Evolutionary conservation across 371 early-diverging fungal species (phyloP).

Genomic region (Circinella umbellata): DNA sequence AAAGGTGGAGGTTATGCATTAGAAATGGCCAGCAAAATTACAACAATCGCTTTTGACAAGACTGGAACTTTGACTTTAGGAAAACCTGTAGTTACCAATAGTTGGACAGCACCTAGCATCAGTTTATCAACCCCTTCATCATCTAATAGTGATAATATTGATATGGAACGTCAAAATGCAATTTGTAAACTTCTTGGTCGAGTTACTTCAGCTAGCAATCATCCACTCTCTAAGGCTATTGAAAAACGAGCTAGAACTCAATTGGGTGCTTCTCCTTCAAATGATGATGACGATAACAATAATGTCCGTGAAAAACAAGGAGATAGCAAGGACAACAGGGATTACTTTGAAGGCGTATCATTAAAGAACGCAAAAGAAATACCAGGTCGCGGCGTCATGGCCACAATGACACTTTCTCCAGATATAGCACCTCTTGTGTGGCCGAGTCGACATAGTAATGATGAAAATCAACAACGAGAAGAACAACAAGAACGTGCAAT

Average conservation of each 20-base stretch:
- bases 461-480: conserved; percentile 33
- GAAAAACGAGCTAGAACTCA: conserved; percentile 41
- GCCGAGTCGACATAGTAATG: conserved; percentile 14
- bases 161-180: conserved; percentile 16
- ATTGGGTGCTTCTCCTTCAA: neutral
- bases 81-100: conserved; percentile 59
- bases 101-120: conserved; percentile 27
- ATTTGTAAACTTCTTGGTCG: conserved; percentile 53
- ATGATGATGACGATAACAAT: conserved; percentile 9
- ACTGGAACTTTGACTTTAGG: conserved; percentile 84
- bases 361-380: conserved; percentile 64
- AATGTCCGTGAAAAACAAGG: neutral
- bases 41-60: conserved; percentile 94
- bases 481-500: conserved; percentile 47
- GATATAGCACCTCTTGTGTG: conserved; percentile 22
- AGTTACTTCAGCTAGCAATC: conserved; percentile 50
- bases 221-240: conserved; percentile 49
- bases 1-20: conserved; percentile 57
- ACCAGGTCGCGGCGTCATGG: conserved; percentile 71
- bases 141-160: neutral
- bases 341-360: conserved; percentile 54
- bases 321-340: conserved; percentile 15
- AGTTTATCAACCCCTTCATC: neutral
- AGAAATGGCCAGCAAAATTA: conserved; percentile 84
- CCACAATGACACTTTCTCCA: conserved; percentile 43